phyloP scores from a whole-genome alignment of 108 stramenopile genomes.

The Discostella stelligeroides region DNA sequence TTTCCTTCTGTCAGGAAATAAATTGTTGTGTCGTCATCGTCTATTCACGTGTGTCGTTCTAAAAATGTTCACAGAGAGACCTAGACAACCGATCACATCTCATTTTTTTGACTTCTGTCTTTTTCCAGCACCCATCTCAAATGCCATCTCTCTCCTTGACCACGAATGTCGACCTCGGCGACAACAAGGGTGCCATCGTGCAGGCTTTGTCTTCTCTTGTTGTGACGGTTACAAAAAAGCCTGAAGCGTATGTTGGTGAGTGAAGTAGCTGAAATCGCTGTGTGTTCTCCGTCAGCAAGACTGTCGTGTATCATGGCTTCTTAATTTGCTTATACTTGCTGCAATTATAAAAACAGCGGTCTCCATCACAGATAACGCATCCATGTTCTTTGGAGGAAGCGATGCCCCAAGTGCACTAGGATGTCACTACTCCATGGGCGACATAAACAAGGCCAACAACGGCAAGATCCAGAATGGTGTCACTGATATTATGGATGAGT shows the following conservation, averaged over 20 bases:
- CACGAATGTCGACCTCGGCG: conserved; percentile 81
- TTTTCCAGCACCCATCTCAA: too few relatives aligned
- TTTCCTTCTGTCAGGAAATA: too few relatives aligned
- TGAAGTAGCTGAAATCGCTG: neutral
- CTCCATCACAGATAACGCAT: conserved; percentile 74
- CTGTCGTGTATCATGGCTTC: too few relatives aligned
- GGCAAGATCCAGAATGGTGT: conserved; percentile 67
- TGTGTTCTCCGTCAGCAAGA: too few relatives aligned
- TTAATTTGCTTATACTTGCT: too few relatives aligned
- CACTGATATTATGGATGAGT: conserved; percentile 67
- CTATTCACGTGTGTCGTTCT: too few relatives aligned
- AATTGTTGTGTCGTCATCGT: too few relatives aligned
- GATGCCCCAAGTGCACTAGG: conserved; percentile 73
- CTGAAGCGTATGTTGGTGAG: conserved; percentile 77
- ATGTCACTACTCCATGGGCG: conserved; percentile 72
- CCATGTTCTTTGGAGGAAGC: conserved; percentile 74
- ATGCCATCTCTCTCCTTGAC: conserved; percentile 70
- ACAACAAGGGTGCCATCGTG: conserved; percentile 74
- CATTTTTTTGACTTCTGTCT: too few relatives aligned
- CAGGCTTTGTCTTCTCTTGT: conserved; percentile 52
- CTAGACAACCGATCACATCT: too few relatives aligned
- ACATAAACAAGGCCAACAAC: conserved; percentile 70
- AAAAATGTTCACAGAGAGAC: too few relatives aligned
- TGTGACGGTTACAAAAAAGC: conserved; percentile 62
- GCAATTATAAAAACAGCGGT: conserved; percentile 60